These are phyloP conservation scores for Sporothrix protearum DNA, from an alignment of 2,329 filamentous ascomycete species.

Conservation along the genomic window DNA sequence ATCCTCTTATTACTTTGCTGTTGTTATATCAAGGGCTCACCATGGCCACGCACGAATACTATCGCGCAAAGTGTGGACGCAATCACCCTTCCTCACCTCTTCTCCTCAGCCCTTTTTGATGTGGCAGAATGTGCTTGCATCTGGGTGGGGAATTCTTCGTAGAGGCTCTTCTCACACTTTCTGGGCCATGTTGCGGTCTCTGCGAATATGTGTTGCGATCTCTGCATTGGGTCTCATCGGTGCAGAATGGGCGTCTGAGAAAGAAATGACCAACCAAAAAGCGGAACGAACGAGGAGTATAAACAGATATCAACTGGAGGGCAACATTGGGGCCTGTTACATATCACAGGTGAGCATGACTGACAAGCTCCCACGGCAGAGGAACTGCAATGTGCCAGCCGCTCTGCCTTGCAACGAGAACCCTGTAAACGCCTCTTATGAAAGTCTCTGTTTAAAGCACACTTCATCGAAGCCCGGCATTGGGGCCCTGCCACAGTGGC, in stretches of 20 bases:
- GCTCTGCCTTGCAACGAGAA: background rate
- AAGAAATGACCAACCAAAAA: background rate
- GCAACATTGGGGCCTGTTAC: background rate
- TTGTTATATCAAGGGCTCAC: background rate
- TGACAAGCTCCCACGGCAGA: background rate
- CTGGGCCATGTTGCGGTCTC: background rate
- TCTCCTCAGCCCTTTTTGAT: background rate
- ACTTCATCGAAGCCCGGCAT: background rate
- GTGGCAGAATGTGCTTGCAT: background rate
- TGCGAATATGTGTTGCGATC: background rate
- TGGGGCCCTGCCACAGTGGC: background rate
- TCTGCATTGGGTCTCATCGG: background rate
- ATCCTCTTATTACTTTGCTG: background rate
- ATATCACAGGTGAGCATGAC: background rate
- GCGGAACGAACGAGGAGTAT: background rate
- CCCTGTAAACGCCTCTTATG: background rate
- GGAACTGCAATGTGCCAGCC: background rate
- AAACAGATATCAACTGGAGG: background rate
- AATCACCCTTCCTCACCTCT: background rate
- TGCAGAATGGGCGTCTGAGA: background rate
- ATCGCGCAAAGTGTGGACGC: slow-evolving; percentile 7
- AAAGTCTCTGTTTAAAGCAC: background rate
- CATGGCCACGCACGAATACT: slow-evolving; percentile 13
- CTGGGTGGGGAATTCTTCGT: background rate
- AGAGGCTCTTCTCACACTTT: background rate